phyloP scores from a whole-genome alignment of 2,329 filamentous ascomycete genomes.

The Pseudocercospora eumusae region DNA sequence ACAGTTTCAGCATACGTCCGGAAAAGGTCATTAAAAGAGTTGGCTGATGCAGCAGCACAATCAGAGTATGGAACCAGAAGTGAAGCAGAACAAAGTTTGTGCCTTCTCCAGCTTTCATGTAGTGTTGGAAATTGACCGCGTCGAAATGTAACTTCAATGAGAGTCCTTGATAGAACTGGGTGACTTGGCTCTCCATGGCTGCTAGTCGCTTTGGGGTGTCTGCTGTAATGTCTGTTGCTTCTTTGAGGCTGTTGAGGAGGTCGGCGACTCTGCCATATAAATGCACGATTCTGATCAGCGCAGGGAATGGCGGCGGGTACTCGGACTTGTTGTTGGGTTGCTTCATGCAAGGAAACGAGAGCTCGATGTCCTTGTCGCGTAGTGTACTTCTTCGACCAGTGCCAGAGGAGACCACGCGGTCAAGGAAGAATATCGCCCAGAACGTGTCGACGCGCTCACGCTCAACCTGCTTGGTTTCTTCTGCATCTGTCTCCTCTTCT shows the following conservation, averaged over 20 bases:
- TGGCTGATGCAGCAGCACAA: slow-evolving; percentile 81
- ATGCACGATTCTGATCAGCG: slow-evolving; percentile 79
- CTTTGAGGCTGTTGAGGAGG: slow-evolving; percentile 76
- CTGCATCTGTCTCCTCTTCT: slow-evolving; percentile 58
- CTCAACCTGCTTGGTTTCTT: slow-evolving; percentile 64
- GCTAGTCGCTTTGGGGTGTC: slow-evolving; percentile 72
- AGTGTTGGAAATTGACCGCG: slow-evolving; percentile 80
- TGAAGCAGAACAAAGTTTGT: slow-evolving; percentile 85
- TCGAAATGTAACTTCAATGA: slow-evolving; percentile 78
- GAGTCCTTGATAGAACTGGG: slow-evolving; percentile 70
- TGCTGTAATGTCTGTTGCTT: slow-evolving; percentile 70
- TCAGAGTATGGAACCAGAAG: slow-evolving; percentile 85
- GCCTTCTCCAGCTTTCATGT: slow-evolving; percentile 76
- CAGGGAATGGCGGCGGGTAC: slow-evolving; percentile 77
- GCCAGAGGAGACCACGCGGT: slow-evolving; percentile 83
- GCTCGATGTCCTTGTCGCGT: slow-evolving; percentile 80
- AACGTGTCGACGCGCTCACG: slow-evolving; percentile 84
- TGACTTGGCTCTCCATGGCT: slow-evolving; percentile 79
- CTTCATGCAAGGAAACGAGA: slow-evolving; percentile 64
- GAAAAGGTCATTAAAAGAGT: slow-evolving; percentile 78
- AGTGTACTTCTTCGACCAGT: slow-evolving; percentile 82
- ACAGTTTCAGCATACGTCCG: slow-evolving; percentile 67
- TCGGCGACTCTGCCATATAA: slow-evolving; percentile 84
- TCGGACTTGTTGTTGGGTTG: slow-evolving; percentile 58
- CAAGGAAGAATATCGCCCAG: slow-evolving; percentile 86